These are phyloP conservation scores for Leccinum pachyderme DNA, from an alignment of 1,284 basidiomycete genomes.

Conservation along the genomic window DNA sequence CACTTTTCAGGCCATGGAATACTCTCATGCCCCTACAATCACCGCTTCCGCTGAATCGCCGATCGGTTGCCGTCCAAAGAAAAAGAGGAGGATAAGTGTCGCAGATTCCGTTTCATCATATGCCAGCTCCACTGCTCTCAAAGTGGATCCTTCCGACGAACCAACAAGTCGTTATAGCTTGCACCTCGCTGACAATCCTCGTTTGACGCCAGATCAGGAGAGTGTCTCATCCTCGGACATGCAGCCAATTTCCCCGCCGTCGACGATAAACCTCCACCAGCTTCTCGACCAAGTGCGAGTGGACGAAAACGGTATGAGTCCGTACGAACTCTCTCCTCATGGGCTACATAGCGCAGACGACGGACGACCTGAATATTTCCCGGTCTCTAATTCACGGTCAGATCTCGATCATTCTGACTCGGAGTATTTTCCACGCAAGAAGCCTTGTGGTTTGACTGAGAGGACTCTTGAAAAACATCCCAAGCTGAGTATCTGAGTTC, in stretches of 20 bases:
- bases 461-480: slow-evolving; percentile 26
- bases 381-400: slow-evolving; percentile 42
- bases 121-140: slow-evolving; percentile 28
- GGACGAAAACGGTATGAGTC: slow-evolving; percentile 24
- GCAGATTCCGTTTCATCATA: slow-evolving; percentile 36
- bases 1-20: slow-evolving; percentile 48
- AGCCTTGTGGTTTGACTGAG: slow-evolving; percentile 20
- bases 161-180: slow-evolving; percentile 16
- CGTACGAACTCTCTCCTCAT: slow-evolving; percentile 30
- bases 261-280: slow-evolving; percentile 30
- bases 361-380: slow-evolving; percentile 37
- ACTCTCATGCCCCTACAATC: slow-evolving; percentile 37
- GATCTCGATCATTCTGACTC: slow-evolving; percentile 34
- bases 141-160: slow-evolving; percentile 27
- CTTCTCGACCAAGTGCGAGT: slow-evolving; percentile 26
- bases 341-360: slow-evolving; percentile 25
- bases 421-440: slow-evolving; percentile 27
- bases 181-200: slow-evolving; percentile 30
- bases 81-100: slow-evolving; percentile 37
- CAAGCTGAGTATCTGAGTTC: slow-evolving; percentile 30
- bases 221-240: slow-evolving; percentile 37
- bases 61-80: slow-evolving; percentile 30
- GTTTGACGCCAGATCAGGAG: slow-evolving; percentile 34
- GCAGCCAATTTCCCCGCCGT: slow-evolving; percentile 35
- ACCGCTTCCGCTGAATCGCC: slow-evolving; percentile 30